These are phyloP conservation scores for Blastocrithidia nonstop DNA, from an alignment of 208 protist species.

Conservation along the genomic window DNA sequence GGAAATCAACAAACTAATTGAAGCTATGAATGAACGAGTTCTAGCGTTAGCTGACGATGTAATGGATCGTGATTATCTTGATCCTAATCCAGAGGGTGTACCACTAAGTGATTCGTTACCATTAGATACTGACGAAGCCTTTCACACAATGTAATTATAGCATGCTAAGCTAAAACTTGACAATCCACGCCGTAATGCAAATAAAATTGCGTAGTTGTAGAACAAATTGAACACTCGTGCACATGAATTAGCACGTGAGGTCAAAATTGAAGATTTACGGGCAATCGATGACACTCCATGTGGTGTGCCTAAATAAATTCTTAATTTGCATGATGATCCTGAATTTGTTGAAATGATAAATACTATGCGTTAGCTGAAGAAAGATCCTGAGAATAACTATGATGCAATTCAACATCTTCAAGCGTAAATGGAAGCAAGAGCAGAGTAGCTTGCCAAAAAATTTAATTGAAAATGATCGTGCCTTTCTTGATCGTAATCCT, in stretches of 20 bases:
- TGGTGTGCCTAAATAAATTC: slow-evolving; percentile 38
- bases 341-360: slow-evolving; percentile 9
- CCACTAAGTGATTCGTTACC: slow-evolving; percentile 30
- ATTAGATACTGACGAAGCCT: slow-evolving; percentile 31
- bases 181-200: too few species aligned
- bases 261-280: slow-evolving; percentile 19
- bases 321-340: slow-evolving; percentile 44
- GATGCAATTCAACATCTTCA: slow-evolving; percentile 24
- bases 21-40: slow-evolving; percentile 21
- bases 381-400: slow-evolving; percentile 35
- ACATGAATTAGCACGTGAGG: slow-evolving; percentile 52
- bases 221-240: slow-evolving; percentile 51
- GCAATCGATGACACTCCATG: slow-evolving; percentile 22
- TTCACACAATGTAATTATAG: slow-evolving; percentile 37
- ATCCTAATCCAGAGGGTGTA: slow-evolving; percentile 33
- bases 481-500: too few species aligned
- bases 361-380: slow-evolving; percentile 33
- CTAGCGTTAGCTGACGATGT: slow-evolving; percentile 27
- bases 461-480: too few species aligned
- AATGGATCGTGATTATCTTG: slow-evolving; percentile 21
- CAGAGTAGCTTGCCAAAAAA: too few species aligned
- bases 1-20: slow-evolving; percentile 13
- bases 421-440: too few species aligned
- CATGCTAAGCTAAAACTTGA: slow-evolving; percentile 40
- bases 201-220: slow-evolving; percentile 60